These are phyloP conservation scores for Strobilomyces echinocephalus DNA, from an alignment of 768 basidiomycete genomes.

Conservation along the genomic window DNA sequence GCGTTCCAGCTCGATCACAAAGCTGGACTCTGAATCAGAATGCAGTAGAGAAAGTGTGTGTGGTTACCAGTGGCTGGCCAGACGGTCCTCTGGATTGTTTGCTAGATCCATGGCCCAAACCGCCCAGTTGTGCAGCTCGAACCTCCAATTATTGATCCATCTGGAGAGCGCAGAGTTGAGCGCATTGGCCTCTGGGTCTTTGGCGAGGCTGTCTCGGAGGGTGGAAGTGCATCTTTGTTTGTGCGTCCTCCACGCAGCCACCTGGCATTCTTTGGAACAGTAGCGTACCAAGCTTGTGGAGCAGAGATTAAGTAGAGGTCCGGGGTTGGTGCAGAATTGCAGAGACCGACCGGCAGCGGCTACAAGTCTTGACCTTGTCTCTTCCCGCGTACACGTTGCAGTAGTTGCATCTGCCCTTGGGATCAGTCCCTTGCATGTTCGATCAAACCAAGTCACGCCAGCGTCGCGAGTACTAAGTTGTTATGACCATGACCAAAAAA, in stretches of 20 bases:
- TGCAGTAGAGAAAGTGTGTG: neutral
- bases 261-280: conserved; percentile 28
- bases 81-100: conserved; percentile 21
- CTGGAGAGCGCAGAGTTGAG: conserved; percentile 22
- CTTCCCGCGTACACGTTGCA: conserved; percentile 20
- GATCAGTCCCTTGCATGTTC: conserved; percentile 7
- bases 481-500: neutral
- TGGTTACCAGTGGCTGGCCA: conserved; percentile 24
- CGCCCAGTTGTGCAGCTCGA: conserved; percentile 14
- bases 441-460: neutral
- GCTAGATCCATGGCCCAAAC: conserved; percentile 25
- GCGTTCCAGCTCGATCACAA: conserved; percentile 22
- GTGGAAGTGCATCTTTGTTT: conserved; percentile 15
- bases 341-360: conserved; percentile 21
- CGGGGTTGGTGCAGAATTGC: neutral
- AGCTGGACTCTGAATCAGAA: conserved; percentile 7
- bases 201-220: conserved; percentile 12
- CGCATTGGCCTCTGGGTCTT: conserved; percentile 10
- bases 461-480: neutral
- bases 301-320: neutral
- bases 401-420: conserved; percentile 24
- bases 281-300: conserved; percentile 25
- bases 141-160: conserved; percentile 26
- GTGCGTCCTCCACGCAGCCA: conserved; percentile 28
- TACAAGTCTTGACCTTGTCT: conserved; percentile 23